Evolutionary conservation across 768 basidiomycete species (phyloP), one percentile per base, ranked within the genome.

Genomic region (Termitomyces sp.): DNA sequence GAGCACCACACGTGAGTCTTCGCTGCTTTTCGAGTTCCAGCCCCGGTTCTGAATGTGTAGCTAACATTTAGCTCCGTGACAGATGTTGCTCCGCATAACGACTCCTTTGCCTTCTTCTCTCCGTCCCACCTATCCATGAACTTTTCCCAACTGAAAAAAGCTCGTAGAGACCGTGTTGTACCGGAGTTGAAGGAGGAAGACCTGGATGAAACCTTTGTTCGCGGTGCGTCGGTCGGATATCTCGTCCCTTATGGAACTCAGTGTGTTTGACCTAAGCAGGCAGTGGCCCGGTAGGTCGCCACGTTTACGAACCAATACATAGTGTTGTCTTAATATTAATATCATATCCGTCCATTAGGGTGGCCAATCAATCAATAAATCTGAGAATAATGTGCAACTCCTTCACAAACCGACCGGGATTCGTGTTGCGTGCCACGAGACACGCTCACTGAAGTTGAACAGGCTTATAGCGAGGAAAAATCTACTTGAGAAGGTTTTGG

Each of bases 361-460:
- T 32, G 95, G 95, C n/a, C 95, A 98, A 79, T 94, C 93, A 30
- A 87, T 96, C 70, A 96, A 98, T 79, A 98, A 97, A 77, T 93
- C 92, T 60, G 83, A 88, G 77, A 87, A 95, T 72, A 90, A 92
- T 68, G 94, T 96, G 30, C 93, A 94, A 68, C 78, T 98, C 32
- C 74, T 93, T 43, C 95, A 98, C 70, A 88, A 86, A 64, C 94
- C 95, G 2, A 93, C 91, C 20, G 91, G 93, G 5, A 79, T 95
- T 53, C 86, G 95, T 41, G 89, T 96, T 14, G 77, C 84, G 4
- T 94, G 92, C 68, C 95, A 98, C 71, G 86, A 92, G 67, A 95
- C 94, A 6, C 87, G 95, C 48, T 95, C 93, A 2, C 74, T 95
- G 49, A 75, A 83, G 33, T 80, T 86, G 63, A 98, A 98, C 68